Evolutionary conservation across 192 early-diverging fungal species (phyloP).

Genomic region (Rhizoclosmatium globosum): DNA sequence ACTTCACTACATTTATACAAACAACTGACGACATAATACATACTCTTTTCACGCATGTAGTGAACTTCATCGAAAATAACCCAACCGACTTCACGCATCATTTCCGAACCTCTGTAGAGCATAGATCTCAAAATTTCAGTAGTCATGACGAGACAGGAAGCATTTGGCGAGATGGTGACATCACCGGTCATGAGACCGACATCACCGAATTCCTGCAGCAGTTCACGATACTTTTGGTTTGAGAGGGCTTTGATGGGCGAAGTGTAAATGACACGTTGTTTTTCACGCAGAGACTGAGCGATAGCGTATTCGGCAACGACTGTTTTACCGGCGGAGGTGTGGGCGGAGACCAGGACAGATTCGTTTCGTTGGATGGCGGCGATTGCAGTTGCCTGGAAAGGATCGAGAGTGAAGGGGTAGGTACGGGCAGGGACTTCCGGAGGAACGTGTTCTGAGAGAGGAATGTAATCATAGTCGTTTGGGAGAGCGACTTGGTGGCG

Average conservation of each 20-base stretch:
- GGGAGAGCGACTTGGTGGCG: constrained; percentile 96
- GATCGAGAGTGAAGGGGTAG: constrained; percentile 93
- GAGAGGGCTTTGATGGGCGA: constrained; percentile 98
- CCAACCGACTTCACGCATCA: constrained; percentile 97
- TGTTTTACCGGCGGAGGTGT: constrained; percentile 97
- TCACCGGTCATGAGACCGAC: constrained; percentile 99
- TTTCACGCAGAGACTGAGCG: constrained; percentile 83
- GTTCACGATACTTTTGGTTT: constrained; percentile 98
- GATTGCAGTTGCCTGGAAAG: constrained; percentile 91
- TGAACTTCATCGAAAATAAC: constrained; percentile 99
- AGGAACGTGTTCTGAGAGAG: constrained; percentile 84
- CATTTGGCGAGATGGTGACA: constrained; percentile 93
- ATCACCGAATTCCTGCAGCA: constrained; percentile 95
- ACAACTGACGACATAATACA: constrained; percentile 7
- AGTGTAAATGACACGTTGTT: constrained; percentile 97
- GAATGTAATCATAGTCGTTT: constrained; percentile 83
- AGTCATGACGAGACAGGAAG: constrained; percentile 96
- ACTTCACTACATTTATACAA: background rate
- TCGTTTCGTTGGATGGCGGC: constrained; percentile 90
- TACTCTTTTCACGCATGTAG: constrained; percentile 94
- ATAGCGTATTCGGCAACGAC: constrained; percentile 99
- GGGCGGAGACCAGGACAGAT: constrained; percentile 94
- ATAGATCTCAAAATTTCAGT: constrained; percentile 98
- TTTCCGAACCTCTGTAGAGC: constrained; percentile 95
- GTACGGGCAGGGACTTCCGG: constrained; percentile 82